phyloP scores from a whole-genome alignment of 352 stramenopile genomes.

The Aphanomyces euteiches region DNA sequence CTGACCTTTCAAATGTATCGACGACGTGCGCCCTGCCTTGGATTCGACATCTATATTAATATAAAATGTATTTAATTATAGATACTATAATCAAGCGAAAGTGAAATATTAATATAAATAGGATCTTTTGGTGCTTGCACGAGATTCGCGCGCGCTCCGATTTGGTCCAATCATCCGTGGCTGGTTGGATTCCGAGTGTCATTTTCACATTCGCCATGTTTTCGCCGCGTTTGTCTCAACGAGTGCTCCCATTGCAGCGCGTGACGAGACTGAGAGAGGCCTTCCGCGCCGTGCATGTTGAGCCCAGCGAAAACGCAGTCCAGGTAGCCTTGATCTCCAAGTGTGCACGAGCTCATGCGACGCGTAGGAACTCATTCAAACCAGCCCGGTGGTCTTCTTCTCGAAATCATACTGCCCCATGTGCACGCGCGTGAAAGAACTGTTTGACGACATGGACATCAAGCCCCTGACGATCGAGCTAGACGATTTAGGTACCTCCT shows the following conservation, averaged over 20 bases:
- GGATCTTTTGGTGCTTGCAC: neutral
- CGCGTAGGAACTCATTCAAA: constrained; percentile 26
- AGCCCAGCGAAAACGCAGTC: neutral
- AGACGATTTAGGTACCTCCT: constrained; percentile 48
- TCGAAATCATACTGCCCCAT: constrained; percentile 95
- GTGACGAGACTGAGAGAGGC: neutral
- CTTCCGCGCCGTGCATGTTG: neutral
- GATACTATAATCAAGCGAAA: neutral
- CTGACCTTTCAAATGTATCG: neutral
- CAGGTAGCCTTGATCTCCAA: neutral
- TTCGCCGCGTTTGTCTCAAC: neutral
- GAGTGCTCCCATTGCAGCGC: neutral
- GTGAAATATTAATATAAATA: neutral
- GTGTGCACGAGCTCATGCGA: neutral
- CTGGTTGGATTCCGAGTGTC: neutral
- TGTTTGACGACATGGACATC: constrained; percentile 70
- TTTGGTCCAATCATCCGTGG: constrained; percentile 7
- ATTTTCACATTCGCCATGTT: constrained; percentile 1
- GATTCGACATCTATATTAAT: constrained; percentile 9
- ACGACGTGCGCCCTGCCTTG: neutral
- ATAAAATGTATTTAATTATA: neutral
- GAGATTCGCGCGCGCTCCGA: neutral
- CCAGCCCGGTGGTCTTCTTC: constrained; percentile 86
- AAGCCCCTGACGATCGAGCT: constrained; percentile 68
- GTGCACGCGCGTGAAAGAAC: constrained; percentile 87